A percentile compares a stretch with the other conserved stretches of the same genome.
Evolutionary conservation across 73 alveolate genomes (phyloP).

Genomic region (Blepharisma stoltei): DNA sequence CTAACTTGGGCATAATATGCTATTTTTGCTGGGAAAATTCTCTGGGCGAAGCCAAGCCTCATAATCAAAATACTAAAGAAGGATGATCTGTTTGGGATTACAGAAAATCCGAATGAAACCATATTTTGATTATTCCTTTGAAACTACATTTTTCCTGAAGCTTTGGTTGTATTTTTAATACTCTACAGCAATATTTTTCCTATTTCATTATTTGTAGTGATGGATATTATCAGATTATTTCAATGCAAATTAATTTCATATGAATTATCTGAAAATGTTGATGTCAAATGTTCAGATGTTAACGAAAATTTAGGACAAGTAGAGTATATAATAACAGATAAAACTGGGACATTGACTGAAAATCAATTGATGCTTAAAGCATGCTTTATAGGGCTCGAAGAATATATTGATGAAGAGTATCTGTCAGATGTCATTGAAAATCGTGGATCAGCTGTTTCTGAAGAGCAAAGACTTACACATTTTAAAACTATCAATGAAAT

Average conservation of each 20-base stretch:
- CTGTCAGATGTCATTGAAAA: no score
- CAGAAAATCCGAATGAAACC: no score
- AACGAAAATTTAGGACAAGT: conserved; percentile 74
- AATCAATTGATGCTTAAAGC: conserved; percentile 54
- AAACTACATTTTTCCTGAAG: neutral
- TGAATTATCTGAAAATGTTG: neutral
- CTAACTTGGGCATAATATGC: no score
- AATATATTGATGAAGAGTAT: neutral
- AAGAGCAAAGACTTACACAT: no score
- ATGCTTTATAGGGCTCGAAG: conserved; percentile 38
- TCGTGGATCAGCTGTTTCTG: no score
- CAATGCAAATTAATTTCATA: neutral
- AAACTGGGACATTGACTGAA: conserved; percentile 75
- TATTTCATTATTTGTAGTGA: conserved; percentile 40
- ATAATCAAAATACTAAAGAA: no score
- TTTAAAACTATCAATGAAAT: no score
- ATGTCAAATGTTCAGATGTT: conserved; percentile 36
- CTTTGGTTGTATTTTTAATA: conserved; percentile 48
- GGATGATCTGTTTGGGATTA: no score
- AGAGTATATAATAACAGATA: conserved; percentile 60
- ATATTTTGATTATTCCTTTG: no score
- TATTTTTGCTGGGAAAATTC: no score
- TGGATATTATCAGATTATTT: conserved; percentile 45
- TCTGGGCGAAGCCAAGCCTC: no score
- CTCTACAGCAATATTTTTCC: conserved; percentile 49